Evolutionary conservation across 2,329 filamentous ascomycete species (phyloP).

Genomic region (Thielaviopsis populi): DNA sequence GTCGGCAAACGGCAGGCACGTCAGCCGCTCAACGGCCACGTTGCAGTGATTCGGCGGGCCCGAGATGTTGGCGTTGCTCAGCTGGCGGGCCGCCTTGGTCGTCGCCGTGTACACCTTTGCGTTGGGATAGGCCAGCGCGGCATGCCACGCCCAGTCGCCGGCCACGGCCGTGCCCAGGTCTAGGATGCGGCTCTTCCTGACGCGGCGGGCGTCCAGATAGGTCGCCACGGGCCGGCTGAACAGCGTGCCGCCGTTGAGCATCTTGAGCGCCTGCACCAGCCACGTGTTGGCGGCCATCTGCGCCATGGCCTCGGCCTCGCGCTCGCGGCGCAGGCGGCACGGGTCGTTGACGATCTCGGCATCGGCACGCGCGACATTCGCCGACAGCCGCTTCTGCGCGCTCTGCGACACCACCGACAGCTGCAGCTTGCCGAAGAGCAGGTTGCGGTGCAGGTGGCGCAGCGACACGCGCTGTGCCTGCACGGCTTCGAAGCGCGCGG

Average conservation of each 20-base stretch:
- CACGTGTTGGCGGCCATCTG: conserved; percentile 50
- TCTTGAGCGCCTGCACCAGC: conserved; percentile 46
- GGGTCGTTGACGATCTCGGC: conserved; percentile 51
- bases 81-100: conserved; percentile 54
- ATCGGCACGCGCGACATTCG: conserved; percentile 59
- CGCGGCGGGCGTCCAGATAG: conserved; percentile 29
- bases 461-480: conserved; percentile 69
- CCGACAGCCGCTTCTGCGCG: conserved; percentile 55
- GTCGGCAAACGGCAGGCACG: conserved; percentile 69
- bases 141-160: conserved; percentile 94
- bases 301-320: conserved; percentile 62
- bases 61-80: conserved; percentile 58
- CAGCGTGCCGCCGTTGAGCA: conserved; percentile 48
- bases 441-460: conserved; percentile 56
- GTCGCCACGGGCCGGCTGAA: conserved; percentile 50
- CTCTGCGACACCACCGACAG: conserved; percentile 53
- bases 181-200: conserved; percentile 48
- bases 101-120: conserved; percentile 79
- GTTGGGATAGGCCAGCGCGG: conserved; percentile 71
- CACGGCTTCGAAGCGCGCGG: conserved; percentile 73
- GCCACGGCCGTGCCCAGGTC: conserved; percentile 74
- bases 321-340: conserved; percentile 49
- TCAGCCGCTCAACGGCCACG: conserved; percentile 61
- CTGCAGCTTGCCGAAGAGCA: conserved; percentile 74
- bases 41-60: conserved; percentile 80